Base-by-base conservation (phyloP, 805 yeast species). In the Ogataea methanolica region DNA sequence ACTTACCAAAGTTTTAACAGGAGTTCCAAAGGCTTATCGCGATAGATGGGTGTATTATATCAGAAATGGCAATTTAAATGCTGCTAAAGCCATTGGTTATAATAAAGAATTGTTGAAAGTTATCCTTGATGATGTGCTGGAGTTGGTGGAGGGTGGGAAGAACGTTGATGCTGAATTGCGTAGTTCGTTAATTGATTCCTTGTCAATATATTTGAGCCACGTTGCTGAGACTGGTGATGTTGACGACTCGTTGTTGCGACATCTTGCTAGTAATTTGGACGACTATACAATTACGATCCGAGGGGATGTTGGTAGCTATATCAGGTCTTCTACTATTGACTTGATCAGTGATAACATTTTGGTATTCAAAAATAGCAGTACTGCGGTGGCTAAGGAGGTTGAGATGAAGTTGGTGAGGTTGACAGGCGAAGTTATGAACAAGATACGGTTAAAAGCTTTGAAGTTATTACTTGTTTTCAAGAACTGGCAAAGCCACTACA, bases 241-340 rank as follows among this genome's bases (percentile, higher is more conserved):
- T 1, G 16, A 57, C 46, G 17, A 14, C 6, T 5, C 19, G n/a
- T 35, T 50, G 26, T 35, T 51, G 42, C 15, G 42, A 3, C 16
- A 36, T 3, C 40, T 73, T 5, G 39, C 75, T 1, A 53, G 51
- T 1, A 75, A 79, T 33, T 63, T 92, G 14, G 83, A 84, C 51
- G 97, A 91, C 57, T 89, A 90, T 61, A 79, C 96, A 0, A 68
- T 77, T 2, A 86, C 92, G 0, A 79, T 79, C 26, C 85, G 88
- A 58, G 98, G 98, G 9, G 98, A 91, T 67, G 91, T 90, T n/a
- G 98, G 98, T 2, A 79, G 88, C 41, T 76, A 80, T 56, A 76
- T 89, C 1, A 69, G 98, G 41, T 37, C 40, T 6, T 47, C 83
- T 0, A 70, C 83, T 1, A 60, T 85, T 2, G 35, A 54, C 6